Evolutionary conservation across 169 alveolate species (phyloP), one percentile per base, ranked within the genome.

Genomic region (Plasmodium vinckei): DNA sequence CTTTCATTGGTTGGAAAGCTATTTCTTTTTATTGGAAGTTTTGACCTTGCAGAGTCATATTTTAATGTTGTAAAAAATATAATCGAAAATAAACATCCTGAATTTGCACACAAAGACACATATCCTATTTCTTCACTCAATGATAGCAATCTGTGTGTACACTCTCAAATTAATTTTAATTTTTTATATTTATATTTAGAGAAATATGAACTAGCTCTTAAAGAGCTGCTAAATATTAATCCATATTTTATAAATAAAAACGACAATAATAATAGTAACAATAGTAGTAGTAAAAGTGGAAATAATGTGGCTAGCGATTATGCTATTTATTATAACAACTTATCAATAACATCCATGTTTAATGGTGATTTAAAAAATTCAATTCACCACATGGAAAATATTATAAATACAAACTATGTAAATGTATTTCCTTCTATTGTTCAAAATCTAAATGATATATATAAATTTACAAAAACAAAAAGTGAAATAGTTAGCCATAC

Each of bases 1-100:
- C 68, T 84, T 13, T 84, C 91, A 13, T 57, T 84, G 19, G 57
- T 84, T 46, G 91, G 91, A 9, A 84, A 84, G 67, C 25, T 84
- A 6, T 67, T 64, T 54, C 47, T 84, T 13, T 51, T 84, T 53
- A 84, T 84, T 44, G 91, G 91, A 42, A 21, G 86, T 23, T 25
- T 84, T 7, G 84, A 67, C n/a, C 6, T 19, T 15, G 82, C 91
- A 5, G 67, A 23, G 10, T 21, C 21, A 19, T 67, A 63, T 21
- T 84, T 84, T 72, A 60, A n/a, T 25, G 9, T 19, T n/a, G 89
- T 79, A 15, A 69, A 64, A 19, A 53, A 9, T 5, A 19, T 64
- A 17, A 13, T 27, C 10, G 63, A 19, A 13, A 0, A 23, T 7
- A n/a, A 23, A 33, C 7, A 33, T 33, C 42, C 7, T 33, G 42